Conservation (phyloP, 2,329 filamentous ascomycete genomes). For the Echinosphaeria canescens region DNA sequence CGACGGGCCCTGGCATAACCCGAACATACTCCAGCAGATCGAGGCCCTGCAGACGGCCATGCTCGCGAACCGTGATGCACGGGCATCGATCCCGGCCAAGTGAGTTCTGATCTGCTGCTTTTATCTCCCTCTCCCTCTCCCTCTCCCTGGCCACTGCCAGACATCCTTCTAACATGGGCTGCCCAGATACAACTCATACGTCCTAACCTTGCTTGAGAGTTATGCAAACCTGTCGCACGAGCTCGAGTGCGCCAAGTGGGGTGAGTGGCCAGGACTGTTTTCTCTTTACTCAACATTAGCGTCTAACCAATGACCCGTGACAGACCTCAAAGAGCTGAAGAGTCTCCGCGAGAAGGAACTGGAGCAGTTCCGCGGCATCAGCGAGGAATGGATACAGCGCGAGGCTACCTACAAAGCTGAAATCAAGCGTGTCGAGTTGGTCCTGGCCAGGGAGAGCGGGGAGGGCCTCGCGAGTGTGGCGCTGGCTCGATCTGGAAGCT, state of each 20-base stretch:
- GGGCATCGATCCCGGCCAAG: slow-evolving; percentile 14
- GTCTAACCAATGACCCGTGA: too few species aligned
- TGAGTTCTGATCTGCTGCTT: too few species aligned
- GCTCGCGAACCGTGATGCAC: slow-evolving; percentile 13
- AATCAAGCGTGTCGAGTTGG: slow-evolving; percentile 16
- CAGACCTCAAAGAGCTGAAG: slow-evolving; percentile 9
- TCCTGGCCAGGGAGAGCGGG: slow-evolving; percentile 12
- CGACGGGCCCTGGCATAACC: slow-evolving; percentile 14
- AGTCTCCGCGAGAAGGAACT: slow-evolving; percentile 10
- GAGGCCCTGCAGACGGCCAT: slow-evolving; percentile 18
- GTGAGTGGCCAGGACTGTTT: too few species aligned
- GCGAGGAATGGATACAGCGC: slow-evolving; percentile 15
- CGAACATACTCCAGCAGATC: slow-evolving; percentile 18
- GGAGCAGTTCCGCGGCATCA: slow-evolving; percentile 13
- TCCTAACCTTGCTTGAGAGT: slow-evolving; percentile 15
- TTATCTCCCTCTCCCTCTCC: too few species aligned
- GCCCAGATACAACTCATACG: slow-evolving; percentile 20
- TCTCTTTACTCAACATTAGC: too few species aligned
- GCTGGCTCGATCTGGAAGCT: slow-evolving; percentile 17
- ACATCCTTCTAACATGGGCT: too few species aligned
- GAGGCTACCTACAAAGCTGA: slow-evolving; percentile 15
- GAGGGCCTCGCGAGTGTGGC: slow-evolving; percentile 20
- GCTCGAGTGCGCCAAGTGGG: slow-evolving; percentile 5
- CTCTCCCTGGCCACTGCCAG: too few species aligned
- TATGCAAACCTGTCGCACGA: slow-evolving; percentile 9